Evolutionary conservation across 257 asterid species (phyloP), one percentile per base, ranked within the genome.

Genomic region (Gynochthodes officinalis): DNA sequence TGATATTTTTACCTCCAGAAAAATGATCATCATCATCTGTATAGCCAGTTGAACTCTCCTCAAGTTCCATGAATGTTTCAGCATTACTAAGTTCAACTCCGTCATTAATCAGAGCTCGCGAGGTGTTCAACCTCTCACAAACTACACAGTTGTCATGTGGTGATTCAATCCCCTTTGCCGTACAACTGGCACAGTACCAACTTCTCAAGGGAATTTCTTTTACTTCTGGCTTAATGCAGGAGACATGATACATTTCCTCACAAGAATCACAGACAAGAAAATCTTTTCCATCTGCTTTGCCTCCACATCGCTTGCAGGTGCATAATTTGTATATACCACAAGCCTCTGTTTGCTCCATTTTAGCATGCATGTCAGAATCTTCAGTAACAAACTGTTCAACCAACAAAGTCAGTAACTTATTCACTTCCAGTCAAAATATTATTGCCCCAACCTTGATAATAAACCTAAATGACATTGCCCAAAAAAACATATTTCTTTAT

Each of bases 241-340:
- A 83, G 57, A 89, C 80, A 69, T 92, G 99, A 71, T 90, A 89
- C 79, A 95, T 90, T 64, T 84, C 92, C 73, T 95, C 99, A 11
- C 99, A 92, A 4, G 96, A 89, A 80, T 95, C 98, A 64, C 99
- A 95, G 54, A 89, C 89, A 67, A 95, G 85, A 78, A 88, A 81
- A 65, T 81, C 82, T 75, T 74, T 81, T 74, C 93, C 97, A 76
- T 92, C 91, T 2, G 92, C 84, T 70, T 82, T 85, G 74, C 84
- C 87, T 70, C 89, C 77, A 80, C 98, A 95, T 11, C 63, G 76
- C 72, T 69, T 78, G 89, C 99, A 94, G 35, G 88, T 74, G 75
- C 80, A 82, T 59, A 77, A 75, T 74, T 81, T 79, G 44, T 81
- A 64, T 12, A 65, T 75, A 54, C 80, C 73, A 70, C 79, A 62